Percentiles rank a stretch among this genome's conserved stretches.
Evolutionary conservation across 2,329 filamentous ascomycete genomes (phyloP).

Genomic region (Botrytis fabae): DNA sequence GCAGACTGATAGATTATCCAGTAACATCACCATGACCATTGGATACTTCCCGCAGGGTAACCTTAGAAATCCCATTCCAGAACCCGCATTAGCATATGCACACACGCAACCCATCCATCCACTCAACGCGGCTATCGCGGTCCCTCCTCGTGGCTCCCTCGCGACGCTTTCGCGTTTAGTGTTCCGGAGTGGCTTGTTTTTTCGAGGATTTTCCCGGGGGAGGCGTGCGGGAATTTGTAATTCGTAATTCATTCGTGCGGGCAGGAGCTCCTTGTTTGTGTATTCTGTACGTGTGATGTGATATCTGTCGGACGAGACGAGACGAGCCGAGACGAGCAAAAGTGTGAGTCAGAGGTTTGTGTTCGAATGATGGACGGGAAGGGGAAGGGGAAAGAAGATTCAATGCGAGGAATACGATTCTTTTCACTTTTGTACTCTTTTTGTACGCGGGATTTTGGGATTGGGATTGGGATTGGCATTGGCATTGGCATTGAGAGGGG

Average conservation of each 20-base stretch:
- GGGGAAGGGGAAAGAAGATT: background rate
- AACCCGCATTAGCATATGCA: background rate
- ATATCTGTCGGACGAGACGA: background rate
- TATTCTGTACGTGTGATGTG: too few relatives aligned
- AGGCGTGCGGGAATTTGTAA: too few relatives aligned
- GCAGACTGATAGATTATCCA: too few relatives aligned
- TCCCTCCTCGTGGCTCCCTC: background rate
- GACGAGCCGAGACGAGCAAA: background rate
- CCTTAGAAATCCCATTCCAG: too few relatives aligned
- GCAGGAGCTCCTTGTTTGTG: background rate
- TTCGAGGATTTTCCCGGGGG: too few relatives aligned
- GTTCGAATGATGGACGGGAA: background rate
- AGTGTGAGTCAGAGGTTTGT: conserved; percentile 19
- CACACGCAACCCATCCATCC: background rate
- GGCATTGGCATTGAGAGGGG: background rate
- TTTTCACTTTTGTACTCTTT: too few relatives aligned
- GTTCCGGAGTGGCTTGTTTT: background rate
- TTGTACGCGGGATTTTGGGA: background rate
- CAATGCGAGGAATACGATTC: background rate
- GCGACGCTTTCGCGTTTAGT: conserved; percentile 17
- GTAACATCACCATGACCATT: too few relatives aligned
- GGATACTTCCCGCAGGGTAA: too few relatives aligned
- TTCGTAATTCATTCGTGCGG: background rate
- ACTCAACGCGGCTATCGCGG: conserved; percentile 22
- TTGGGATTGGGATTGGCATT: background rate